Conservation (phyloP, 495 filamentous ascomycete genomes). For the Xylaria venustula region DNA sequence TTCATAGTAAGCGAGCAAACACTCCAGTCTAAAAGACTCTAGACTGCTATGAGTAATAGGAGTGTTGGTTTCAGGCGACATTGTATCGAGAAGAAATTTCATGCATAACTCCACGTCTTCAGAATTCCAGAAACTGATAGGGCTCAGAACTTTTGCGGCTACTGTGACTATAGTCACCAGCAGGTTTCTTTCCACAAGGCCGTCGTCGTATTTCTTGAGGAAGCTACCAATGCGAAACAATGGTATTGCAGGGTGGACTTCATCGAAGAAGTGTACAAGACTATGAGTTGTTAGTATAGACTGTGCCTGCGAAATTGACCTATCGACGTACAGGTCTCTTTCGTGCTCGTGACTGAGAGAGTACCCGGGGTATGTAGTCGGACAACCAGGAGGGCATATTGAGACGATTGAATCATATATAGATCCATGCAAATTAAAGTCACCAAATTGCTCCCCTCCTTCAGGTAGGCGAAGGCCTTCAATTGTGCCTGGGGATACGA, state of each 20-base stretch:
- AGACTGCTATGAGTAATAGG: slow-evolving; percentile 14
- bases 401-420: not conserved
- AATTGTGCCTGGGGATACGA: not conserved
- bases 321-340: slow-evolving; percentile 17
- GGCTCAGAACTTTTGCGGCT: slow-evolving; percentile 25
- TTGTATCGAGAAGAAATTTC: slow-evolving; percentile 16
- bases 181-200: slow-evolving; percentile 17
- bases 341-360: slow-evolving; percentile 14
- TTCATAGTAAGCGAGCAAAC: slow-evolving; percentile 38
- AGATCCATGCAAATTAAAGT: not conserved
- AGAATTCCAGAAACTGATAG: slow-evolving; percentile 18
- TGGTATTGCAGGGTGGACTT: slow-evolving; percentile 30
- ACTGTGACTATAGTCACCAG: slow-evolving; percentile 25
- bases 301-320: not conserved
- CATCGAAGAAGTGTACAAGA: slow-evolving; percentile 22
- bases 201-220: slow-evolving; percentile 21
- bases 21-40: slow-evolving; percentile 31
- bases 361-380: slow-evolving; percentile 17
- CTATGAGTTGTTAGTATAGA: not conserved
- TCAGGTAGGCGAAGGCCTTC: not conserved
- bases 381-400: not conserved
- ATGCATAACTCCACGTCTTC: slow-evolving; percentile 22
- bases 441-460: not conserved
- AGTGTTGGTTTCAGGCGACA: slow-evolving; percentile 1
- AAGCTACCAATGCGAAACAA: slow-evolving; percentile 28